These are phyloP conservation scores for Austroboletus eburneus DNA, from an alignment of 768 basidiomycete genomes.

Conservation along the genomic window DNA sequence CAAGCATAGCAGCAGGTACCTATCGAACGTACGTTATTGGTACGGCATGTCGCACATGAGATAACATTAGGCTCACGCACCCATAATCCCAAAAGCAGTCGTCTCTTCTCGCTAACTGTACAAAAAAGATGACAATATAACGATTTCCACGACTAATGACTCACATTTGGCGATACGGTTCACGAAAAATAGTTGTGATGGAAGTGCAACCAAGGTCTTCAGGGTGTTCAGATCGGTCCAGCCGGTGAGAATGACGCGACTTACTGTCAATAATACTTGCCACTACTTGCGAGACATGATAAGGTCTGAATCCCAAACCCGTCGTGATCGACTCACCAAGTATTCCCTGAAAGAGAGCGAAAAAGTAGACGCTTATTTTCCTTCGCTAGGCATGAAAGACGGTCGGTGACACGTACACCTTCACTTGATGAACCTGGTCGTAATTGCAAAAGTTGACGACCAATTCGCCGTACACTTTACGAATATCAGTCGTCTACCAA, in stretches of 20 bases:
- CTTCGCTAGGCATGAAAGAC: neutral
- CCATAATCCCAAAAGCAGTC: constrained; percentile 13
- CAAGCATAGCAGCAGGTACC: constrained; percentile 13
- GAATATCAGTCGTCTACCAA: neutral
- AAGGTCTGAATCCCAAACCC: neutral
- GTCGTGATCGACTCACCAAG: constrained; percentile 7
- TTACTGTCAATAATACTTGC: constrained; percentile 20
- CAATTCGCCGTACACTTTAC: constrained; percentile 11
- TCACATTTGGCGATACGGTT: constrained; percentile 18
- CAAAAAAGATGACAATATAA: neutral
- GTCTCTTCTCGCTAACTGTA: constrained; percentile 14
- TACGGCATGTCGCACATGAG: constrained; percentile 1
- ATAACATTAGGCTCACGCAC: constrained; percentile 4
- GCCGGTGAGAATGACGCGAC: neutral
- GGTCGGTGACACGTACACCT: constrained; percentile 5
- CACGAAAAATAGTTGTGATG: constrained; percentile 17
- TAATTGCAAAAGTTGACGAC: constrained; percentile 15
- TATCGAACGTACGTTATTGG: constrained; percentile 6
- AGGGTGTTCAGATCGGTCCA: neutral
- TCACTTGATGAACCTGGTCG: constrained; percentile 3
- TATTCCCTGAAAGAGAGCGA: constrained; percentile 5
- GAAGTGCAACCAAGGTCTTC: constrained; percentile 15
- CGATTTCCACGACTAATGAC: constrained; percentile 1
- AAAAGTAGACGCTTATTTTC: neutral
- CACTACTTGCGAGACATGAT: constrained; percentile 9